phyloP scores from a whole-genome alignment of 768 basidiomycete species.

The Pleurotus pulmonarius region DNA sequence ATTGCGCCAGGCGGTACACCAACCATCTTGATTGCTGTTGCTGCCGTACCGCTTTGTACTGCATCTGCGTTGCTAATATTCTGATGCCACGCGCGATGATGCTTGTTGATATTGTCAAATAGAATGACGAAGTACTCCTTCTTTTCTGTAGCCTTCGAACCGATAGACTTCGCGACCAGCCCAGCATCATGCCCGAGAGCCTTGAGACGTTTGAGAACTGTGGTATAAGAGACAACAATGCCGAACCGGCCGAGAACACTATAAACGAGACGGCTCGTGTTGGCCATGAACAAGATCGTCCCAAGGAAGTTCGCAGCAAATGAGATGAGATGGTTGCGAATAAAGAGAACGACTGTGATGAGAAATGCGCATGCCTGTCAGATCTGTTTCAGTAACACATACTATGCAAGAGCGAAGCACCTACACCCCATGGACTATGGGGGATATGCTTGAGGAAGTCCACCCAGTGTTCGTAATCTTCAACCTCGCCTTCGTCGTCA shows the following conservation, averaged over 20 bases:
- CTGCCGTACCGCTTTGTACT: constrained; percentile 18
- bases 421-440: neutral
- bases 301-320: constrained; percentile 15
- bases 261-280: constrained; percentile 13
- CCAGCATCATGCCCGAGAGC: constrained; percentile 10
- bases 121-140: constrained; percentile 13
- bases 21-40: constrained; percentile 14
- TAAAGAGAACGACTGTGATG: constrained; percentile 10
- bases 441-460: neutral
- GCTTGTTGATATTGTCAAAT: constrained; percentile 21
- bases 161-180: constrained; percentile 4
- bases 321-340: constrained; percentile 15
- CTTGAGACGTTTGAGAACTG: constrained; percentile 11
- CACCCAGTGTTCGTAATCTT: neutral
- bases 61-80: constrained; percentile 13
- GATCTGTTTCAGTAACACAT: neutral
- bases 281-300: constrained; percentile 15
- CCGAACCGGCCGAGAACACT: constrained; percentile 15
- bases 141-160: neutral
- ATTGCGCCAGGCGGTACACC: constrained; percentile 9
- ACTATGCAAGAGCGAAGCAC: neutral
- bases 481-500: neutral
- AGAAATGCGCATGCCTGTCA: neutral
- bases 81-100: constrained; percentile 16
- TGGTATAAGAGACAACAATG: constrained; percentile 16